These are phyloP conservation scores for Pseudonitzschia delicatissima DNA, from an alignment of 108 stramenopile genomes.

Conservation along the genomic window DNA sequence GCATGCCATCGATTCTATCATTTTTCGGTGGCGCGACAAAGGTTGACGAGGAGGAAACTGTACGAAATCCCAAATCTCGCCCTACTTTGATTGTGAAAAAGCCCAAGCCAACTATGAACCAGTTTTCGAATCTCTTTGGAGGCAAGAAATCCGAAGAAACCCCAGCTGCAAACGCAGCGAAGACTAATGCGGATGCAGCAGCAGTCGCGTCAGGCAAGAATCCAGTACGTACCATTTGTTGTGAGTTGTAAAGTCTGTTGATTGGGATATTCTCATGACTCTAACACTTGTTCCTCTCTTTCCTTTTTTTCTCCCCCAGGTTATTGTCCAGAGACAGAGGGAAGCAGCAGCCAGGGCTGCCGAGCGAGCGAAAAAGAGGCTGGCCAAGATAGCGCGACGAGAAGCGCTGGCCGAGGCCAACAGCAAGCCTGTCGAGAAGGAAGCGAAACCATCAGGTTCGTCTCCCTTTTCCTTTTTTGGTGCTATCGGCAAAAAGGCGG, in stretches of 20 bases:
- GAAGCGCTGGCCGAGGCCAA: not conserved
- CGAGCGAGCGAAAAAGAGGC: not conserved
- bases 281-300: no score
- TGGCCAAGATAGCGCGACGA: not conserved
- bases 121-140: no score
- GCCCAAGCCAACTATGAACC: not conserved
- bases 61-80: slow-evolving; percentile 7
- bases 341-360: no score
- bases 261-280: no score
- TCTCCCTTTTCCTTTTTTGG: slow-evolving; percentile 7
- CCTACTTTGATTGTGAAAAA: slow-evolving; percentile 5
- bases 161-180: no score
- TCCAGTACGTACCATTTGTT: no score
- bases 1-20: slow-evolving; percentile 20
- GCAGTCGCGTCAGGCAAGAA: no score
- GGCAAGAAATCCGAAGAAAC: not conserved
- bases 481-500: not conserved
- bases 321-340: not conserved
- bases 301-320: no score
- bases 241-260: no score
- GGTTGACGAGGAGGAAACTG: not conserved
- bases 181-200: no score
- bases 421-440: no score
- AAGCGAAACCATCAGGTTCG: not conserved
- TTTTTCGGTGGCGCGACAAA: slow-evolving; percentile 26